Conservation (phyloP, 2,329 filamentous ascomycete species). For the Diaporthe aspalathi region DNA sequence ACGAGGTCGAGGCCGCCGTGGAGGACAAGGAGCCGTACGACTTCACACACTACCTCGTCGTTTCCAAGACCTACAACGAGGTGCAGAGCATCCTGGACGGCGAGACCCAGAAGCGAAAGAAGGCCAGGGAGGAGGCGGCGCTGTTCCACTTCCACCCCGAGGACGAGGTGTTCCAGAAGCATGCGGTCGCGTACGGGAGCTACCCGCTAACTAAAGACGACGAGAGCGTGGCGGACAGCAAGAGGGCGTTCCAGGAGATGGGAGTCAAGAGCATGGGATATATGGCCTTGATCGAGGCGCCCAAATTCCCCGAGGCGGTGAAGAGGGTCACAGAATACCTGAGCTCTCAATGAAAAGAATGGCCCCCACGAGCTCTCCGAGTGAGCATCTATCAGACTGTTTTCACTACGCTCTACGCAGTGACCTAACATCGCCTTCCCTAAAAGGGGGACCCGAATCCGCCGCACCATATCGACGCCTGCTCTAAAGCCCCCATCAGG, state of each 20-base stretch:
- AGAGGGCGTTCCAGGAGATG: slow-evolving; percentile 92
- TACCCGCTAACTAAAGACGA: slow-evolving; percentile 86
- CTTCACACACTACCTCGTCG: slow-evolving; percentile 91
- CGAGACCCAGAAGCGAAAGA: slow-evolving; percentile 75
- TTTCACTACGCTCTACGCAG: neutral
- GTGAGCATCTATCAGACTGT: slow-evolving; percentile 11
- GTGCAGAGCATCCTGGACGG: slow-evolving; percentile 83
- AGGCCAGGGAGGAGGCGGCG: slow-evolving; percentile 67
- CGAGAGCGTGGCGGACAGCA: slow-evolving; percentile 87
- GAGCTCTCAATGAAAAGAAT: slow-evolving; percentile 57
- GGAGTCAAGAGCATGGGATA: slow-evolving; percentile 87
- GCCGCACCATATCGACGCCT: neutral
- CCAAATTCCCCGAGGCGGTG: slow-evolving; percentile 80
- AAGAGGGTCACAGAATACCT: slow-evolving; percentile 82
- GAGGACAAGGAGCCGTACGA: slow-evolving; percentile 92
- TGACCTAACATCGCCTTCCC: neutral
- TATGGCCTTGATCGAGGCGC: slow-evolving; percentile 86
- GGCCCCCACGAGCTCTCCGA: neutral
- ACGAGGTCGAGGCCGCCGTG: slow-evolving; percentile 89
- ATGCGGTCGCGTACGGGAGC: slow-evolving; percentile 76
- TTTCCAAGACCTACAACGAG: slow-evolving; percentile 94
- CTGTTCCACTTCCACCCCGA: slow-evolving; percentile 95
- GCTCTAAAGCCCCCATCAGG: neutral
- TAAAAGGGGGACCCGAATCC: too few species aligned
- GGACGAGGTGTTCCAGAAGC: slow-evolving; percentile 86